A percentile compares a stretch with the other conserved stretches of the same genome.
phyloP scores from a whole-genome alignment of 352 stramenopile genomes.

The Stephanocyclus meneghinianus region DNA sequence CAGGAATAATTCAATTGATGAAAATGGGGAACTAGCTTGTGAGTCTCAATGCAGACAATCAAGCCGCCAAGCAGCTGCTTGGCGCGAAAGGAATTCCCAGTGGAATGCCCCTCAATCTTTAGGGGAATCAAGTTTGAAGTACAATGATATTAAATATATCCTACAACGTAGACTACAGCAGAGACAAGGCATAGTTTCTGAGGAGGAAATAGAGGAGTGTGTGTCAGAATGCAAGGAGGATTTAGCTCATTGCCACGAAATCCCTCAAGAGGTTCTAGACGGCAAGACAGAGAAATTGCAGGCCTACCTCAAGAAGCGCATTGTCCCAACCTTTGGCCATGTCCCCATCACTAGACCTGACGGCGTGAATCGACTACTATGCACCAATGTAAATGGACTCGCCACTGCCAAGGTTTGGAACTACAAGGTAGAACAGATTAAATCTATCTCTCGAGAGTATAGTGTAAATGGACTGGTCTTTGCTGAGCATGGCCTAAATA shows the following conservation, averaged over 20 bases:
- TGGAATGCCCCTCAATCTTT: background rate
- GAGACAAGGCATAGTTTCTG: no score
- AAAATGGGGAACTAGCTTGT: background rate
- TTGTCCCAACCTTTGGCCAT: background rate
- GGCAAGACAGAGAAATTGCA: background rate
- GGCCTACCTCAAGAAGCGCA: background rate
- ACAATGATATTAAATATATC: background rate
- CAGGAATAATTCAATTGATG: background rate
- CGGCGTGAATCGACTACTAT: background rate
- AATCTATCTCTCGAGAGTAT: background rate
- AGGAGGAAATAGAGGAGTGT: no score
- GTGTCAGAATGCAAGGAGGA: background rate
- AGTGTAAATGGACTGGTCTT: background rate
- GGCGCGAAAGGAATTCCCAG: background rate
- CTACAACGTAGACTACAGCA: background rate
- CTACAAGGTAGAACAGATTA: constrained; percentile 1
- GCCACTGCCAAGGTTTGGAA: background rate
- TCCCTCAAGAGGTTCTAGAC: no score
- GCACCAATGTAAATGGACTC: background rate
- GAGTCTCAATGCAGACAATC: background rate
- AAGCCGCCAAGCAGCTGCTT: background rate
- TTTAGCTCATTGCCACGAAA: background rate
- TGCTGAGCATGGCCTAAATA: background rate
- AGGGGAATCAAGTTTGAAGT: background rate
- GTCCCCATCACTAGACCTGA: background rate